Evolutionary conservation across 2,329 filamentous ascomycete genomes (phyloP), one percentile per base, ranked within the genome.

Genomic region (Aspergillus sp.): DNA sequence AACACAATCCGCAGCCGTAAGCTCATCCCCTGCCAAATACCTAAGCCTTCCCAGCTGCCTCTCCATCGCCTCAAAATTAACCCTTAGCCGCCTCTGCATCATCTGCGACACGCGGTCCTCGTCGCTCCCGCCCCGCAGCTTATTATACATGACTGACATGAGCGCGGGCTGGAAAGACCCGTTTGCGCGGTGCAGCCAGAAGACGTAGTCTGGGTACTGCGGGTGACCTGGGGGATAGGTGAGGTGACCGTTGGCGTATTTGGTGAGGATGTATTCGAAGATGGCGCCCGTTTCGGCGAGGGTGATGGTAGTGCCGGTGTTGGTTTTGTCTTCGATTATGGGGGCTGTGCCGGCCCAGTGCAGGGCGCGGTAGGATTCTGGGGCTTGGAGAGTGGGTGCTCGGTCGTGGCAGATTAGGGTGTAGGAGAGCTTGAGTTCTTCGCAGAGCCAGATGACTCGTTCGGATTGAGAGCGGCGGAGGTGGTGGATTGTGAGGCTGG

Each of bases 1-100:
- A 81, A 86, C 85, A 35, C 85, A 70, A 63, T 88, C 84, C 1
- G 84, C 84, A 1, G 73, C 80, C 0, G 80, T 85, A 49, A 87
- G 80, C 44, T 82, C 71, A 0, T 74, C 66, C 2, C 83, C 84
- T 0, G 79, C 81, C 19, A 87, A 65, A 72, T 76, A 87, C 6
- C 68, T 60, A 32, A 70, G 75, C 1, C 64, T 51, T 3, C 53
- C 55, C 2, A 86, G 60, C 9, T 77, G 67, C 2, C 73, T 62
- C 35, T 86, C 73, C 22, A 82, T 45, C 19, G 71, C 54, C n/a
- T 48, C 39, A 30, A 85, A 51, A 1, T 68, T 62, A n/a, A 53
- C 60, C 3, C 62, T 48, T 2, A 77, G 56, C 10, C 68, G 69
- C 5, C 57, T 62, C 5, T 58, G 54, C 7, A 64, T 59, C 17